These are phyloP conservation scores for Magnaporthales sp. DNA, from an alignment of 2,329 filamentous ascomycete species.

Conservation along the genomic window DNA sequence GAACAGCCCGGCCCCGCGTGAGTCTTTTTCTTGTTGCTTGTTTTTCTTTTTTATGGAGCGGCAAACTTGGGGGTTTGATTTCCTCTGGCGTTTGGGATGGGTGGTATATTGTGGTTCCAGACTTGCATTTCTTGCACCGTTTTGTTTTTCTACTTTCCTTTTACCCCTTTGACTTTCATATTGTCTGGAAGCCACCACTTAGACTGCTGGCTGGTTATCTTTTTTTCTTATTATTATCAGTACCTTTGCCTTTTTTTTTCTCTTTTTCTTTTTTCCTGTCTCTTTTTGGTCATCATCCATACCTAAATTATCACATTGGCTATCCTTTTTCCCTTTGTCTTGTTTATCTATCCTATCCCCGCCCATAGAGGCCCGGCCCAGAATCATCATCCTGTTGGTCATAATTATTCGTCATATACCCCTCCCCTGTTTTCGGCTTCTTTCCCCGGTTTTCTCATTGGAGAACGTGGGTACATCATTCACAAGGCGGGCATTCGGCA, in stretches of 20 bases:
- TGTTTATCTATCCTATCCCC: background rate
- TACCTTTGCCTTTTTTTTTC: background rate
- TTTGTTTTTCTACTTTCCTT: background rate
- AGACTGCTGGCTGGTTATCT: background rate
- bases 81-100: background rate
- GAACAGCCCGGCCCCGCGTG: background rate
- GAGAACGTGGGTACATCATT: background rate
- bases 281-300: too few species aligned
- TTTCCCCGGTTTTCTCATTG: background rate
- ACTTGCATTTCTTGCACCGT: background rate
- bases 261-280: background rate
- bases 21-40: background rate
- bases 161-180: background rate
- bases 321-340: background rate
- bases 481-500: background rate
- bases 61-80: background rate
- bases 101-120: background rate
- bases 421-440: conserved; percentile 1
- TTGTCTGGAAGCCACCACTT: background rate
- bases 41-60: background rate
- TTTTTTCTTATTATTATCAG: background rate
- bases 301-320: background rate
- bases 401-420: background rate
- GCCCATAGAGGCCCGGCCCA: background rate
- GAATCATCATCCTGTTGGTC: background rate